Conservation (phyloP, 257 asterid species). For the Fraxinus cuspidata region DNA sequence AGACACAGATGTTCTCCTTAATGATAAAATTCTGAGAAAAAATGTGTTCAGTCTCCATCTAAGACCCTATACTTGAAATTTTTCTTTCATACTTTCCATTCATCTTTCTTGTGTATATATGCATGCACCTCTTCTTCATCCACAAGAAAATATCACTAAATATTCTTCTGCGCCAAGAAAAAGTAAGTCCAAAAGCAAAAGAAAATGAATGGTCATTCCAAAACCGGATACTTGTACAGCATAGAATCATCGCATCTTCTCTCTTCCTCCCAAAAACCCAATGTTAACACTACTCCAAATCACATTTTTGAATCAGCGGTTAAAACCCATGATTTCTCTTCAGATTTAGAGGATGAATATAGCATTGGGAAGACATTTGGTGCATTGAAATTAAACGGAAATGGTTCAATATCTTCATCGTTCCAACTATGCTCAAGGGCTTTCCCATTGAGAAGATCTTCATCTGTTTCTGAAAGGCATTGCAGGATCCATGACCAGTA, state of each 20-base stretch:
- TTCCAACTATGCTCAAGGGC: slow-evolving; percentile 24
- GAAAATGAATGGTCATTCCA: slow-evolving; percentile 34
- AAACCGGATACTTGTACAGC: slow-evolving; percentile 30
- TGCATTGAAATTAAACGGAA: slow-evolving; percentile 31
- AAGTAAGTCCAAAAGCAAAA: not conserved
- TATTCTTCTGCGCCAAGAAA: slow-evolving; percentile 14
- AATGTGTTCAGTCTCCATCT: not conserved
- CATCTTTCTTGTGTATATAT: not conserved
- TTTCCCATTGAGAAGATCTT: slow-evolving; percentile 45
- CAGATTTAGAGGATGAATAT: slow-evolving; percentile 21
- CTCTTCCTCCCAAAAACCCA: slow-evolving; percentile 15
- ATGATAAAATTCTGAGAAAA: not conserved
- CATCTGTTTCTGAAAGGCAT: slow-evolving; percentile 50
- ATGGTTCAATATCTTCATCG: slow-evolving; percentile 31
- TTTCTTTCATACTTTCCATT: no score
- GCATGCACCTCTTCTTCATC: not conserved
- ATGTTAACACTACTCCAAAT: slow-evolving; percentile 17
- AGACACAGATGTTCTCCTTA: not conserved
- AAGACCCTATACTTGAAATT: not conserved
- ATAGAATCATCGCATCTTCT: slow-evolving; percentile 32
- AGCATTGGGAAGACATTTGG: slow-evolving; percentile 8
- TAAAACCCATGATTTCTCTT: slow-evolving; percentile 4
- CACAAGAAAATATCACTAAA: not conserved
- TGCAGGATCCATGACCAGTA: slow-evolving; percentile 50
- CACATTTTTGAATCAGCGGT: not conserved